Evolutionary conservation across 768 basidiomycete genomes (phyloP).

Genomic region (Cyathus striatus): DNA sequence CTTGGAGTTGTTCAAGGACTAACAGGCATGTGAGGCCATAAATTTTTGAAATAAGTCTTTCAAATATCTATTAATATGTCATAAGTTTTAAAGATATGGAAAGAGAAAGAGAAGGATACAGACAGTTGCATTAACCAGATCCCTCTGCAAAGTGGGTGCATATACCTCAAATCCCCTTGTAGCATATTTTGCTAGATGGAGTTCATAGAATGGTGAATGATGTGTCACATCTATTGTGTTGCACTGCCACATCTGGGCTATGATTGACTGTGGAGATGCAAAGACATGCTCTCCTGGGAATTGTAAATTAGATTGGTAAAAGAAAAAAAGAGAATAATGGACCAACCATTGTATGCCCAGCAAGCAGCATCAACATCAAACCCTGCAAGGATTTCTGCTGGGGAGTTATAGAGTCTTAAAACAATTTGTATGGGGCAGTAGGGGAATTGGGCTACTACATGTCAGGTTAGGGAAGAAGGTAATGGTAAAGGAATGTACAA

Average conservation of each 20-base stretch:
- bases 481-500: constrained; percentile 26
- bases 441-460: constrained; percentile 51
- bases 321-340: no score
- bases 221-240: constrained; percentile 59
- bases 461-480: no score
- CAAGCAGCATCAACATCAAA: constrained; percentile 67
- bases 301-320: no score
- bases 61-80: constrained; percentile 37
- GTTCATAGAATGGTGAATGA: constrained; percentile 63
- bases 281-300: constrained; percentile 46
- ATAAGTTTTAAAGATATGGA: neutral
- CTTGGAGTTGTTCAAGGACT: constrained; percentile 49
- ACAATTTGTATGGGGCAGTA: constrained; percentile 66
- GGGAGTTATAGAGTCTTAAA: constrained; percentile 58
- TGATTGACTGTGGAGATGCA: constrained; percentile 54
- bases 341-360: constrained; percentile 43
- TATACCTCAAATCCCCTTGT: constrained; percentile 51
- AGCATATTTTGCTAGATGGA: constrained; percentile 56
- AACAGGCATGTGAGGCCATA: constrained; percentile 59
- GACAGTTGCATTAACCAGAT: constrained; percentile 44
- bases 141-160: constrained; percentile 44
- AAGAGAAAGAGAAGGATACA: constrained; percentile 46
- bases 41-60: constrained; percentile 50
- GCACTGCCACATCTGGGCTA: constrained; percentile 63
- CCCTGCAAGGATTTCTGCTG: constrained; percentile 61